These are phyloP conservation scores for Zymoseptoria pseudotritici DNA, from an alignment of 2,329 filamentous ascomycete species.

Conservation along the genomic window DNA sequence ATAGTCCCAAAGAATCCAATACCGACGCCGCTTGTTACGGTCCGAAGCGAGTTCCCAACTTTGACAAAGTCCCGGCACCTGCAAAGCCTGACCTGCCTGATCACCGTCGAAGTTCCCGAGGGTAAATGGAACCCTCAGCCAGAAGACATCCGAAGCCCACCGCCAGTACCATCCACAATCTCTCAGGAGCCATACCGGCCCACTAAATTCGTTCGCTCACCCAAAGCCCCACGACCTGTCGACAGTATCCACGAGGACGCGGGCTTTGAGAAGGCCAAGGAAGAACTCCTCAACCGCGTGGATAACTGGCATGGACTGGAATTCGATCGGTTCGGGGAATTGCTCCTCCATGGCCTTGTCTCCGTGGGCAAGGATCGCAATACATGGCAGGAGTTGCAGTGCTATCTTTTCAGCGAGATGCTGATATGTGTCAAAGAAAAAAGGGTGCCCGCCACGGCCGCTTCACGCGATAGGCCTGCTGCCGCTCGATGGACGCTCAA, in stretches of 20 bases:
- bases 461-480: conserved; percentile 43
- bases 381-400: conserved; percentile 96
- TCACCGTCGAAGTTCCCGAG: conserved; percentile 89
- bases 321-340: conserved; percentile 84
- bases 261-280: conserved; percentile 74
- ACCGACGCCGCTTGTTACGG: conserved; percentile 81
- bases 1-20: conserved; percentile 69
- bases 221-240: conserved; percentile 33
- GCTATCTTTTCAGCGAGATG: conserved; percentile 96
- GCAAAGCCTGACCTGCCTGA: conserved; percentile 85
- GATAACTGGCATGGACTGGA: conserved; percentile 98
- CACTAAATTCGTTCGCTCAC: conserved; percentile 39
- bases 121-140: conserved; percentile 82
- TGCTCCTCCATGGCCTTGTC: conserved; percentile 81
- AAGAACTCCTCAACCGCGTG: conserved; percentile 76
- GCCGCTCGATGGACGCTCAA: conserved; percentile 81
- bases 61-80: conserved; percentile 86
- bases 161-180: conserved; percentile 37
- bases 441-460: conserved; percentile 50
- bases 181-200: conserved; percentile 51
- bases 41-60: conserved; percentile 94
- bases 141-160: conserved; percentile 61
- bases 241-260: conserved; percentile 56
- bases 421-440: conserved; percentile 99
- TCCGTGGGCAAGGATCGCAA: conserved; percentile 92